phyloP scores from a whole-genome alignment of 1,284 basidiomycete species.

The Volvariella surrecta region DNA sequence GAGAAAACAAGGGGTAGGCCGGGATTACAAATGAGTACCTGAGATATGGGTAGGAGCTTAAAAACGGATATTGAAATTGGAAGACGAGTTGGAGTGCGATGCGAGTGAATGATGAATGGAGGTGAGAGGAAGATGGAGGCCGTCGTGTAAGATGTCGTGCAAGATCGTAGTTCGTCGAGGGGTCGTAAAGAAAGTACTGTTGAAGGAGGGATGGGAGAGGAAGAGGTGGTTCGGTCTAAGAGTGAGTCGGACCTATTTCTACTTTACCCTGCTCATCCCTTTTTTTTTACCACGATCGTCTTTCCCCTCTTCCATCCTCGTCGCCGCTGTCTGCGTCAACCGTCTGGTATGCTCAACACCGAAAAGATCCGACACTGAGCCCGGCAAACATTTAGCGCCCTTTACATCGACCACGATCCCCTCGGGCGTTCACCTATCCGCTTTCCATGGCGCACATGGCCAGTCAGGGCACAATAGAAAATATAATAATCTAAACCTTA shows the following conservation, averaged over 20 bases:
- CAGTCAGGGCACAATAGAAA: too few relatives aligned
- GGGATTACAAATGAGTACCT: slow-evolving; percentile 13
- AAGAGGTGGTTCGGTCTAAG: slow-evolving; percentile 9
- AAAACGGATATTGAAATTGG: slow-evolving; percentile 17
- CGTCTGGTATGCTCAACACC: too few relatives aligned
- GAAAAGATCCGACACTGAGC: too few relatives aligned
- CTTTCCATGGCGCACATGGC: too few relatives aligned
- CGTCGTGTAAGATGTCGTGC: slow-evolving; percentile 39
- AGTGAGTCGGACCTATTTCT: slow-evolving; percentile 15
- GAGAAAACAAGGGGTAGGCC: slow-evolving; percentile 11
- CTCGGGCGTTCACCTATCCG: too few relatives aligned
- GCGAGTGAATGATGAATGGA: slow-evolving; percentile 11
- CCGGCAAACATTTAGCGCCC: too few relatives aligned
- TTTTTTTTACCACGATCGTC: slow-evolving; percentile 9
- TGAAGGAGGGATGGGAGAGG: slow-evolving; percentile 4
- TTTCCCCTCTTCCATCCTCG: too few relatives aligned
- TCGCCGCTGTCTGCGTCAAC: too few relatives aligned
- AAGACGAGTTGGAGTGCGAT: slow-evolving; percentile 7
- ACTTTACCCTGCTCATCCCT: slow-evolving; percentile 5
- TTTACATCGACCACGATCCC: too few relatives aligned
- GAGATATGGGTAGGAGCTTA: slow-evolving; percentile 20
- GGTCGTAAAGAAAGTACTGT: slow-evolving; percentile 36
- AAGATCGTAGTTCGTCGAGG: slow-evolving; percentile 43
- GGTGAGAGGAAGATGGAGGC: slow-evolving; percentile 28
- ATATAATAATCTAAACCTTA: too few relatives aligned